Conservation (phyloP, 2,329 filamentous ascomycete species). For the Epichloe bromicola region DNA sequence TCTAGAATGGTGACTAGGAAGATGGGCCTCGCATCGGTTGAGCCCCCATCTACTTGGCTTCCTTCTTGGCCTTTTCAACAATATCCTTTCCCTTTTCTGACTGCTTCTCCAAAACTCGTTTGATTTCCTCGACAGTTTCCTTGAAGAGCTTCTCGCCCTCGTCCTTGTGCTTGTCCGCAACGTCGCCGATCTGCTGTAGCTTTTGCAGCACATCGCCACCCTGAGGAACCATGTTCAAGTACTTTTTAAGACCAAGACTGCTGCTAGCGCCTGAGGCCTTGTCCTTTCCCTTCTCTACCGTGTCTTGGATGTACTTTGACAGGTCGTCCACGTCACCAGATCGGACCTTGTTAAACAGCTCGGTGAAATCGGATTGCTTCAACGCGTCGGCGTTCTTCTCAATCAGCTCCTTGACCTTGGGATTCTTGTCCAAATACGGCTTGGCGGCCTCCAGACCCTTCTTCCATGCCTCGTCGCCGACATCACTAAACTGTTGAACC, state of each 20-base stretch:
- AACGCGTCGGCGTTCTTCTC: slow-evolving; percentile 57
- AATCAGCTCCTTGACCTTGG: slow-evolving; percentile 58
- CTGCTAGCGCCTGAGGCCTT: slow-evolving; percentile 21
- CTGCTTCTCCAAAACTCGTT: slow-evolving; percentile 50
- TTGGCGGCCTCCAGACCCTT: slow-evolving; percentile 59
- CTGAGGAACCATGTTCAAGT: slow-evolving; percentile 52
- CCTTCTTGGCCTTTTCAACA: slow-evolving; percentile 38
- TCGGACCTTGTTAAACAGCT: slow-evolving; percentile 51
- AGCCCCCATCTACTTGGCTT: slow-evolving; percentile 21
- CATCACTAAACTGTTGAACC: slow-evolving; percentile 49
- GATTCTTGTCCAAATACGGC: slow-evolving; percentile 62
- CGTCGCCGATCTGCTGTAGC: slow-evolving; percentile 48
- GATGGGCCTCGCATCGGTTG: too few relatives aligned
- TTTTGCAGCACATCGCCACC: slow-evolving; percentile 53
- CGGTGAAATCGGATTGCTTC: slow-evolving; percentile 51
- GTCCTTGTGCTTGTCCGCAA: slow-evolving; percentile 53
- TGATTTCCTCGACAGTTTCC: slow-evolving; percentile 55
- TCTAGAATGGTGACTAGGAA: too few relatives aligned
- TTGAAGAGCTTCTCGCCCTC: slow-evolving; percentile 58
- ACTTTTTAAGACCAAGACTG: slow-evolving; percentile 40
- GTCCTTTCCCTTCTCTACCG: slow-evolving; percentile 30
- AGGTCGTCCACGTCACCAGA: slow-evolving; percentile 40
- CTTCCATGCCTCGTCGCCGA: slow-evolving; percentile 60
- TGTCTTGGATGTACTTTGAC: slow-evolving; percentile 21
- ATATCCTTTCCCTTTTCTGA: slow-evolving; percentile 44